phyloP scores from a whole-genome alignment of 305 asterid genomes.

The Solanum chacoense region DNA sequence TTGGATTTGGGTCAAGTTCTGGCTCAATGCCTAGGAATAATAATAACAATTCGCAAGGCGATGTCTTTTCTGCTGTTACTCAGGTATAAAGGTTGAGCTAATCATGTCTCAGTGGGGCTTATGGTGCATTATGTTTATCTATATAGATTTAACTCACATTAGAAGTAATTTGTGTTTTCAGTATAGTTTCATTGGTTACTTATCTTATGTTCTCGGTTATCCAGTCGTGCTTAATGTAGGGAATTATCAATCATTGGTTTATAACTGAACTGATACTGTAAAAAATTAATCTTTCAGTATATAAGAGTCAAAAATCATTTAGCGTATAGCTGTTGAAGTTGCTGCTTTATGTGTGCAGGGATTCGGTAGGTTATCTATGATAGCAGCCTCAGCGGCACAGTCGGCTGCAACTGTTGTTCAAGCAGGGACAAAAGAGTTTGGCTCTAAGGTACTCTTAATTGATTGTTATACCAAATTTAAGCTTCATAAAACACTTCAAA shows the following conservation, averaged over 20 bases:
- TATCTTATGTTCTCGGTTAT: neutral
- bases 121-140: neutral
- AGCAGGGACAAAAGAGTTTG: slow-evolving; percentile 60
- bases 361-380: slow-evolving; percentile 60
- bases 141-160: neutral
- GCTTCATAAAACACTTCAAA: neutral
- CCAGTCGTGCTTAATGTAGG: neutral
- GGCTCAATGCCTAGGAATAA: slow-evolving; percentile 24
- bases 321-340: neutral
- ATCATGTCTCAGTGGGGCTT: neutral
- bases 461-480: neutral
- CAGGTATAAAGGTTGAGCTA: slow-evolving; percentile 29
- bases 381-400: slow-evolving; percentile 70
- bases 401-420: slow-evolving; percentile 73
- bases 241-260: neutral
- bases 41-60: slow-evolving; percentile 27
- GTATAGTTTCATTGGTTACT: neutral
- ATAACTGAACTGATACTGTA: neutral
- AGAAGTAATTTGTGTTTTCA: neutral
- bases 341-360: slow-evolving; percentile 31
- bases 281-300: neutral
- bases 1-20: slow-evolving; percentile 67
- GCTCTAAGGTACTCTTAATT: slow-evolving; percentile 41
- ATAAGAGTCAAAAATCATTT: neutral
- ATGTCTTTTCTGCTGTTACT: slow-evolving; percentile 51